Evolutionary conservation across 202 grass and related monocot species (phyloP).

Genomic region (Zoysia matrella): DNA sequence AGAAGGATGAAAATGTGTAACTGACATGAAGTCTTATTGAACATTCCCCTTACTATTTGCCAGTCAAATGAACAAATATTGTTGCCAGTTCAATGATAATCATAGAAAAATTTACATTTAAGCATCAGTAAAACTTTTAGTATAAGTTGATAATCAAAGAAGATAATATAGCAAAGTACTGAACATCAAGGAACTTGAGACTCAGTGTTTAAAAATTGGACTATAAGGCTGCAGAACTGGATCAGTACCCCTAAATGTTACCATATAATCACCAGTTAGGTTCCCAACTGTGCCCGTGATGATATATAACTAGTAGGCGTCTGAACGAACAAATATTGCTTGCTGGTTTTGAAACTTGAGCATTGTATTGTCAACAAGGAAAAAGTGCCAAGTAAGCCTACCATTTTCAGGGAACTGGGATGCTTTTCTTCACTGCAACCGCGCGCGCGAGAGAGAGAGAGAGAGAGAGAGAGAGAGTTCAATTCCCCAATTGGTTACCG

Average conservation of each 20-base stretch:
- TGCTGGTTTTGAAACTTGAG: neutral
- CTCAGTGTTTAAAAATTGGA: neutral
- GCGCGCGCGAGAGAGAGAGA: too few relatives aligned
- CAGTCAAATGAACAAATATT: slow-evolving; percentile 16
- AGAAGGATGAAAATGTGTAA: slow-evolving; percentile 3
- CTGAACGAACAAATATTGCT: neutral
- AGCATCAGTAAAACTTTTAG: neutral
- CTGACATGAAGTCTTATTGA: slow-evolving; percentile 14
- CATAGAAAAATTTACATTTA: neutral
- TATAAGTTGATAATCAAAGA: neutral
- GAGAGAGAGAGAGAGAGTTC: too few relatives aligned
- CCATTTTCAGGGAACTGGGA: neutral
- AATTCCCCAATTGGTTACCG: neutral
- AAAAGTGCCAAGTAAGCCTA: neutral
- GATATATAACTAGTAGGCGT: neutral
- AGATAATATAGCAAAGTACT: neutral
- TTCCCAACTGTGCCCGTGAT: neutral
- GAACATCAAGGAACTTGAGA: too few relatives aligned
- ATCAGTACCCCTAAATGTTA: neutral
- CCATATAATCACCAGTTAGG: neutral
- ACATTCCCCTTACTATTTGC: neutral
- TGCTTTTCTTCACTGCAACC: neutral
- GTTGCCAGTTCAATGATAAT: neutral
- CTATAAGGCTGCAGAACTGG: neutral
- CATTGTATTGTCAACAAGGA: neutral